Conservation (phyloP, 1,284 basidiomycete genomes). For the Neonothopanus nambi region DNA sequence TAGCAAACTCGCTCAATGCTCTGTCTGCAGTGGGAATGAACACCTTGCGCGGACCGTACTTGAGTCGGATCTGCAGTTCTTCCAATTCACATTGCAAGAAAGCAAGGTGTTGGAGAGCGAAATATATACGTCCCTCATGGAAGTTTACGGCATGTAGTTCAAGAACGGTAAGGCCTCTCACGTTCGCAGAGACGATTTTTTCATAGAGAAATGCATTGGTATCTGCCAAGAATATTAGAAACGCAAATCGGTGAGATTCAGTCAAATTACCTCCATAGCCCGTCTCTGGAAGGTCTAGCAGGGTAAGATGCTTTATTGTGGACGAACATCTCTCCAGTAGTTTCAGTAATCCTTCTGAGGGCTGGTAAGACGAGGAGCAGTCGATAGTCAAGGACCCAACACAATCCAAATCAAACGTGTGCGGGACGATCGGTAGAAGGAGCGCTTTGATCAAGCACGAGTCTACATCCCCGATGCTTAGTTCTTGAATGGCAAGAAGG, state of each 20-base stretch:
- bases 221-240: background rate
- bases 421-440: too few relatives aligned
- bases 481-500: too few relatives aligned
- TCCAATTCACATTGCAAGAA: background rate
- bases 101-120: background rate
- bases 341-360: too few relatives aligned
- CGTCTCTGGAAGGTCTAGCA: background rate
- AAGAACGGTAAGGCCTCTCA: background rate
- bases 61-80: background rate
- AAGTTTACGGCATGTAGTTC: background rate
- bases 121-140: background rate
- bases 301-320: background rate
- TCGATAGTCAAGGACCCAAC: too few relatives aligned
- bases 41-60: slow-evolving; percentile 2
- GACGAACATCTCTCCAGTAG: background rate
- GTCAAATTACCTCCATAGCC: background rate
- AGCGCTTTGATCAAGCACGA: too few relatives aligned
- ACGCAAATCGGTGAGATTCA: background rate
- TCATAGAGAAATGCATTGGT: background rate
- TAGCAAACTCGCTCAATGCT: background rate
- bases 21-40: background rate
- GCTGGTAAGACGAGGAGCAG: too few relatives aligned
- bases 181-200: background rate
- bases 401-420: too few relatives aligned
- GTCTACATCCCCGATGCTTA: too few relatives aligned